A percentile compares a stretch with the other conserved stretches of the same genome.
Conservation (phyloP, 225 moss, liverwort and hornwort genomes). For the Takakia lepidozioides region DNA sequence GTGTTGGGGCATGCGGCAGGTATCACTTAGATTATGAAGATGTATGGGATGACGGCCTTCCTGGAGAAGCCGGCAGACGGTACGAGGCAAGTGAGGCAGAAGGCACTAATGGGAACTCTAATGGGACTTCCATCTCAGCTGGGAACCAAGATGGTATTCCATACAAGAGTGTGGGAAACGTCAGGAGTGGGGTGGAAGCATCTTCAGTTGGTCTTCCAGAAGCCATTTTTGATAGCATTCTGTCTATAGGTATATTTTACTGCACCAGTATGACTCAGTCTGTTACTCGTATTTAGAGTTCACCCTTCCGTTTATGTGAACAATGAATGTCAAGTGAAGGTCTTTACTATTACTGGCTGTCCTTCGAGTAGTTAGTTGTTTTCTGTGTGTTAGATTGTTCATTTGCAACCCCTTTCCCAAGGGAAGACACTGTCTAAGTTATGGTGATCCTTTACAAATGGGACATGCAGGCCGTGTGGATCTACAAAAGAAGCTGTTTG, state of each 20-base stretch:
- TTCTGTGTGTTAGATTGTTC: too few species aligned
- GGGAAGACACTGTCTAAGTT: too few species aligned
- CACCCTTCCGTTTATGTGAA: too few species aligned
- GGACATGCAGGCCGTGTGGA: conserved; percentile 67
- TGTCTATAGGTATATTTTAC: conserved; percentile 53
- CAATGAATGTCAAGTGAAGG: too few species aligned
- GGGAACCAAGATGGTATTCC: conserved; percentile 44
- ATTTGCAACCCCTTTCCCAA: too few species aligned
- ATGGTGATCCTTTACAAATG: too few species aligned
- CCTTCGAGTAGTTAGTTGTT: too few species aligned
- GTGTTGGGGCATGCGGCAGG: conserved; percentile 22
- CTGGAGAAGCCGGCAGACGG: conserved; percentile 60
- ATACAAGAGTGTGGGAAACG: conserved; percentile 50
- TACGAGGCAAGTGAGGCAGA: conserved; percentile 51
- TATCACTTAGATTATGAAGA: conserved; percentile 92
- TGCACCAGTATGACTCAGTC: background rate
- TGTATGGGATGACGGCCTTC: conserved; percentile 59
- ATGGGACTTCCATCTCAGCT: conserved; percentile 30
- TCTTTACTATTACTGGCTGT: too few species aligned
- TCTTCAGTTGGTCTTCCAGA: conserved; percentile 66
- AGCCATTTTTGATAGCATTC: conserved; percentile 81
- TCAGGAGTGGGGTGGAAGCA: conserved; percentile 54
- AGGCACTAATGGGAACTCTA: conserved; percentile 37
- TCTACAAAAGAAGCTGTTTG: conserved; percentile 95
- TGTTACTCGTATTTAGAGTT: too few species aligned